Conservation (phyloP, 169 alveolate genomes). For the Plasmodium falciparum region DNA sequence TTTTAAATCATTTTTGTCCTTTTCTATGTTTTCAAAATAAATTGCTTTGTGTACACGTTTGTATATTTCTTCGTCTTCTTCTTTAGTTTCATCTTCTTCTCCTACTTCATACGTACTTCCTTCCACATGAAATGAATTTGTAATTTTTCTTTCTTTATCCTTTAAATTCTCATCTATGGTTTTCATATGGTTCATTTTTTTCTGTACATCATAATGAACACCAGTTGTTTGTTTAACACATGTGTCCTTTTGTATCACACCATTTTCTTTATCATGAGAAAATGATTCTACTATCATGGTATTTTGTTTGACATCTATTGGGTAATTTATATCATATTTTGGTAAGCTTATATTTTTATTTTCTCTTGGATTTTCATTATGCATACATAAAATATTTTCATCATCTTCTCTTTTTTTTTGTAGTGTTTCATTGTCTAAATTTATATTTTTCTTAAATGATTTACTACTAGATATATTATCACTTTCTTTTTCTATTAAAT, state of each 20-base stretch:
- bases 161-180: too few species aligned
- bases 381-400: too few species aligned
- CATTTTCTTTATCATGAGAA: too few species aligned
- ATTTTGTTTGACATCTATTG: too few species aligned
- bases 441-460: background rate
- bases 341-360: too few species aligned
- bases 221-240: too few species aligned
- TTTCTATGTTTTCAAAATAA: background rate
- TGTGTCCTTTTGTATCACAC: too few species aligned
- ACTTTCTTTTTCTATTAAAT: background rate
- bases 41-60: background rate
- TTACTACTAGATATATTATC: background rate
- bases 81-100: constrained; percentile 1
- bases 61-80: background rate
- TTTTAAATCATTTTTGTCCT: background rate
- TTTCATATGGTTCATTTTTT: background rate
- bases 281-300: too few species aligned
- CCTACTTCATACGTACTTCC: background rate
- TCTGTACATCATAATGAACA: background rate
- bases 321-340: too few species aligned
- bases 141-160: too few species aligned
- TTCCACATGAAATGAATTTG: too few species aligned
- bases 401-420: background rate
- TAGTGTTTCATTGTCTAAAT: background rate
- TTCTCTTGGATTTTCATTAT: too few species aligned